A percentile compares a stretch with the other conserved stretches of the same genome.
phyloP scores from a whole-genome alignment of 768 basidiomycete species.

The Tulasnella sp. region DNA sequence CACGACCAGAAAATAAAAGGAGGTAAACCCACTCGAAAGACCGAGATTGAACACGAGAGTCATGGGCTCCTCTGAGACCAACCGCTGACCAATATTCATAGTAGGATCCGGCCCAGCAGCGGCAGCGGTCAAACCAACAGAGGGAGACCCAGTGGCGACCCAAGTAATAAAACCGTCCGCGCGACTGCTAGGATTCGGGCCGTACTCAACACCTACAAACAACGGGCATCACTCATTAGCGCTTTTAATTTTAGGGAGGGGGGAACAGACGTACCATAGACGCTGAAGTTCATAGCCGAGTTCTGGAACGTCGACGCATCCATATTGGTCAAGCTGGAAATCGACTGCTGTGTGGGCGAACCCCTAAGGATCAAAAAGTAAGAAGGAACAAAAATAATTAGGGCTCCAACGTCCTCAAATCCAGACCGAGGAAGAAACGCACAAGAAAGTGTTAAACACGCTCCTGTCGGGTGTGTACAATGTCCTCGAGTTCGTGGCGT shows the following conservation, averaged over 20 bases:
- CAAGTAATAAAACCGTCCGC: slow-evolving; percentile 27
- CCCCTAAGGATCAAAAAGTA: slow-evolving; percentile 28
- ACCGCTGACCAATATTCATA: slow-evolving; percentile 25
- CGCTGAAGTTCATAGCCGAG: slow-evolving; percentile 22
- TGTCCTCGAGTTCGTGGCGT: slow-evolving; percentile 24
- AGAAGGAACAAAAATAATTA: neutral
- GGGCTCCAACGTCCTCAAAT: no score
- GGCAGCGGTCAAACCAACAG: slow-evolving; percentile 26
- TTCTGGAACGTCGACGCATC: slow-evolving; percentile 31
- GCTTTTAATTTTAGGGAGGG: neutral
- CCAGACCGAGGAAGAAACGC: slow-evolving; percentile 13
- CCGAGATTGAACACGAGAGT: slow-evolving; percentile 21
- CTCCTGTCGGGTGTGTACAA: slow-evolving; percentile 31
- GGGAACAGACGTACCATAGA: slow-evolving; percentile 22
- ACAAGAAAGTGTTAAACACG: slow-evolving; percentile 31
- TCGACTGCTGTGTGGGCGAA: slow-evolving; percentile 47
- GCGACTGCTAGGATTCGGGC: slow-evolving; percentile 23
- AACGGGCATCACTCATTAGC: neutral
- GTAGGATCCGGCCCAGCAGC: slow-evolving; percentile 25
- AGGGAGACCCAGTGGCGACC: slow-evolving; percentile 24
- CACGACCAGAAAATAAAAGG: neutral
- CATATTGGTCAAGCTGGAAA: slow-evolving; percentile 38
- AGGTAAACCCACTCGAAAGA: slow-evolving; percentile 9
- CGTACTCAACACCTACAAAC: slow-evolving; percentile 37
- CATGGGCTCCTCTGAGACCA: slow-evolving; percentile 34